Base-by-base conservation (phyloP, 208 protist genomes). In the Trypanosoma grayi region DNA sequence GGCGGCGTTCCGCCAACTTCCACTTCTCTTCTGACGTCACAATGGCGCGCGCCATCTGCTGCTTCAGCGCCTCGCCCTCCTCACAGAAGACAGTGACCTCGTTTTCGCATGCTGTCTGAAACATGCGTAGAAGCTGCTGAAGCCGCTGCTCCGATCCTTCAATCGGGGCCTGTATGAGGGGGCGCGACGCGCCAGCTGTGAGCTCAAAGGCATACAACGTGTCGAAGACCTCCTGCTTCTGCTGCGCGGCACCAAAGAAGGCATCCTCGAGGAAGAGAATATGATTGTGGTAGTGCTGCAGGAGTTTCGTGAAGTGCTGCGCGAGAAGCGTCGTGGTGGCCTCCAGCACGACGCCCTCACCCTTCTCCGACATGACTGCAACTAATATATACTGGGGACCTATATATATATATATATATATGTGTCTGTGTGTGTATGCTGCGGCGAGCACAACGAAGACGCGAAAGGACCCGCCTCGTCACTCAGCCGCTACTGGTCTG, bases 221-320 rank as follows among this genome's bases (percentile, higher is more conserved):
- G 30, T 72, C 48, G 40, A 66, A 66, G 5, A 40, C 3, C 14
- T 47, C 58, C 50, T 22, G 22, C 28, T 57, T 56, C 18, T 60
- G 55, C 46, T 50, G 47, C n/a, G 48, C 46, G 5, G 20, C n/a
- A 22, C 14, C 44, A 56, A 65, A 64, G 24, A 60, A 72, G 37
- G 22, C 11, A 37, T 72, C 66, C 20, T 65, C 34, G 5, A 72
- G 3, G n/a, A 52, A 41, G 18, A 64, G 45, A 36, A 72, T 30
- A 46, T 72, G 58, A 20, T 13, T 22, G 58, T 66, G 37, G n/a
- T 60, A 72, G 25, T 27, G 44, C 9, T 46, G 22, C 14, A 70
- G 14, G 3, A 55, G 4, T 9, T 40, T 22, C 2, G 2, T 7
- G 8, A 48, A 36, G 11, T 60, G 54, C 28, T 62, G 37, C 5